Evolutionary conservation across 1,284 basidiomycete genomes (phyloP).

Genomic region (Grifola frondosa): DNA sequence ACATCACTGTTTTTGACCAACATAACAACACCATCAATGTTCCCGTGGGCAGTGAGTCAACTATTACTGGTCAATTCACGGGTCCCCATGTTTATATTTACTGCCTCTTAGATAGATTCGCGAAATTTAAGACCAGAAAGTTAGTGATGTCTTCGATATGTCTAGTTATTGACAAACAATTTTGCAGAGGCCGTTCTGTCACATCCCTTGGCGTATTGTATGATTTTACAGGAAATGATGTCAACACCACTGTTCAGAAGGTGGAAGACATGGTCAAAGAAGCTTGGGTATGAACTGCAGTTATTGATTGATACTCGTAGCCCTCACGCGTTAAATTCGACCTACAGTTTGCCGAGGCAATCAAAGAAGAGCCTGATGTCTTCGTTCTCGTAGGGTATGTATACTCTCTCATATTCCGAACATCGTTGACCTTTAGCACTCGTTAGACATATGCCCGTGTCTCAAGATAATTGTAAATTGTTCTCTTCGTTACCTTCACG

Average conservation of each 20-base stretch:
- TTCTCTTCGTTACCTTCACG: constrained; percentile 14
- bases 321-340: neutral
- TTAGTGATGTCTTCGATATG: constrained; percentile 32
- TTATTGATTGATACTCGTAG: too few relatives aligned
- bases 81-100: neutral
- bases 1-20: constrained; percentile 69
- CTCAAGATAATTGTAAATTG: constrained; percentile 54
- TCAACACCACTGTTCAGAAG: constrained; percentile 72
- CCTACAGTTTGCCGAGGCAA: constrained; percentile 70
- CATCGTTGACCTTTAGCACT: neutral
- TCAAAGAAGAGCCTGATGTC: constrained; percentile 77
- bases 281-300: constrained; percentile 60
- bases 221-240: constrained; percentile 65
- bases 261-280: constrained; percentile 78
- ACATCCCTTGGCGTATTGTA: constrained; percentile 83
- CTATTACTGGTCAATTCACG: neutral
- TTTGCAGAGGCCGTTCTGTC: constrained; percentile 60
- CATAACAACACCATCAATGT: constrained; percentile 49
- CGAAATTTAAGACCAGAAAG: constrained; percentile 77
- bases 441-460: constrained; percentile 68
- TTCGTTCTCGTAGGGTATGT: constrained; percentile 72
- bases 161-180: constrained; percentile 4
- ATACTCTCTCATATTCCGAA: neutral
- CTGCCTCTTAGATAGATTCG: constrained; percentile 51
- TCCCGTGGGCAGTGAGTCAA: constrained; percentile 59